Evolutionary conservation across 441 rosid species (phyloP), one percentile per base, ranked within the genome.

Genomic region (Pelargonium myrrhifolium): DNA sequence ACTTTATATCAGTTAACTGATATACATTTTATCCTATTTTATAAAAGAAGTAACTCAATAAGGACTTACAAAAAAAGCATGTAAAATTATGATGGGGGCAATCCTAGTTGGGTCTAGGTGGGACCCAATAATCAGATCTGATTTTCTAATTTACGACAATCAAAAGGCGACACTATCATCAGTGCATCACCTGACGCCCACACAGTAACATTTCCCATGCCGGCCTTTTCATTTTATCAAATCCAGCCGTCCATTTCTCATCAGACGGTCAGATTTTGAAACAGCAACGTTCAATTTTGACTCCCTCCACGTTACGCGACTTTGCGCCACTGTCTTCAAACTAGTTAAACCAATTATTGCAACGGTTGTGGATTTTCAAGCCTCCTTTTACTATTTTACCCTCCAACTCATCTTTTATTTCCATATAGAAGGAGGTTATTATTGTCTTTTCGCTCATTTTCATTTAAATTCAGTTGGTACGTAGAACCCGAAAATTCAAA

Each of bases 381-480:
- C 22, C 6, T 4, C 0, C 3, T 18, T 55, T 55, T 55, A 55
- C 26, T 0, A 6, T 55, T n/a, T 18, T 55, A 8, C 24, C 60
- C 60, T 55, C 60, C 22, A 55, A 55, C 12, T 10, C 18, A 17
- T 55, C 9, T 10, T 6, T 8, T 55, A 51, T 15, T 17, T 51
- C 20, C 58, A 51, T 22, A 15, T 11, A 51, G 20, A 7, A 5
- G 59, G 59, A 55, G 60, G 60, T 17, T 55, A 18, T 55, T 55
- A 7, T 55, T 8, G 60, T 55, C 60, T 18, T 55, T 18, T 10
- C 4, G 20, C 11, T 6, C 4, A 0, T 17, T 17, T 72, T 64
- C 47, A 39, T 71, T 80, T 74, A 67, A 77, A 77, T 69, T 69
- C 72, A 66, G 73, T 69, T 73, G 79, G 80, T 76, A 75, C 72